Percentiles rank a stretch among this genome's conserved stretches.
Conservation (phyloP, 179 eudicot species). For the Silene noctiflora region DNA sequence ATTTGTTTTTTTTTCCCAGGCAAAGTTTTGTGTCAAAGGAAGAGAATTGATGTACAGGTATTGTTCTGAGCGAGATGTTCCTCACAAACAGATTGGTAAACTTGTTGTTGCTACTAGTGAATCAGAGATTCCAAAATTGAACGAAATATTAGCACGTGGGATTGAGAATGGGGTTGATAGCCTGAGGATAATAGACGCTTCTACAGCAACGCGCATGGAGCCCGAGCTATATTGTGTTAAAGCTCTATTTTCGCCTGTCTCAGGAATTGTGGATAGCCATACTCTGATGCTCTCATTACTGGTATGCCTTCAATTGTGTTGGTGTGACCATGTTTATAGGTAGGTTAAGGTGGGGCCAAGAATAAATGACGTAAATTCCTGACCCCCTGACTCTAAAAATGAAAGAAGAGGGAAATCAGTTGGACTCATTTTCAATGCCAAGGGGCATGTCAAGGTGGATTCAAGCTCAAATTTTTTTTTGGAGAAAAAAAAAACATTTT, state of each 20-base stretch:
- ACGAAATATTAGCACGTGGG: constrained; percentile 54
- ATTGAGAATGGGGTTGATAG: constrained; percentile 74
- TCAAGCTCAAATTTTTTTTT: neutral
- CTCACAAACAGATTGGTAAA: constrained; percentile 87
- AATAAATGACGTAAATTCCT: neutral
- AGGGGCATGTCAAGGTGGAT: neutral
- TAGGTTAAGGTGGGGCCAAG: neutral
- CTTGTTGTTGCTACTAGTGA: constrained; percentile 80
- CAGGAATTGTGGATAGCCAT: constrained; percentile 84
- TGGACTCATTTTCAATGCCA: neutral
- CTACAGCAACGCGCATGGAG: constrained; percentile 71
- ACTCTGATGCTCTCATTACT: constrained; percentile 74
- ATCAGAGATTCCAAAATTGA: constrained; percentile 68
- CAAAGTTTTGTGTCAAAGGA: constrained; percentile 71
- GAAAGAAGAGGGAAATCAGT: neutral
- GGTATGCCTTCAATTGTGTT: constrained; percentile 42
- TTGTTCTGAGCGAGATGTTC: constrained; percentile 65
- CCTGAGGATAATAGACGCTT: constrained; percentile 68
- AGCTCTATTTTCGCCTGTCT: constrained; percentile 73
- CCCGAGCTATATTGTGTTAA: constrained; percentile 75
- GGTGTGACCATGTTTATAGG: neutral
- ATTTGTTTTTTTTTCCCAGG: constrained; percentile 36
- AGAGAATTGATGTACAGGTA: constrained; percentile 73
- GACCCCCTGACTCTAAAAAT: neutral
- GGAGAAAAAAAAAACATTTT: too few species aligned